Evolutionary conservation across 148 eudicot genomes (phyloP).

Genomic region (Hydrangea macrophylla): DNA sequence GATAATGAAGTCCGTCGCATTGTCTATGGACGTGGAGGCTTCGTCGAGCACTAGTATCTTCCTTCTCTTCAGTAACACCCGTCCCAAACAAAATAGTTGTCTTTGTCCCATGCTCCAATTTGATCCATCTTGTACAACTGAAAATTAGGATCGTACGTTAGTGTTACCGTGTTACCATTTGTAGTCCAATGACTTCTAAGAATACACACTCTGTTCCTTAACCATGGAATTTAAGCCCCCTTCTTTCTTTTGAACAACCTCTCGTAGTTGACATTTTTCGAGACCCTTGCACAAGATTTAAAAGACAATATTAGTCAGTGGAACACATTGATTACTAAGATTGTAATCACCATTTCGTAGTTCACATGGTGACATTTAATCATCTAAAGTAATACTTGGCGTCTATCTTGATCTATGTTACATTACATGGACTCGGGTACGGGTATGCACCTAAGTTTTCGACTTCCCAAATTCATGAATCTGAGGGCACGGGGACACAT

Average conservation of each 20-base stretch:
- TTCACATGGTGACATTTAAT: no score
- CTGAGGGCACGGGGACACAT: no score
- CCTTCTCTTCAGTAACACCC: constrained; percentile 44
- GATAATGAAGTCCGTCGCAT: constrained; percentile 44
- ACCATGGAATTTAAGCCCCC: constrained; percentile 43
- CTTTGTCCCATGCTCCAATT: constrained; percentile 74
- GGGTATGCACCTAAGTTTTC: no score
- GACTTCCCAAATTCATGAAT: no score
- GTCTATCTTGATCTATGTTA: no score
- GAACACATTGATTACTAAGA: no score
- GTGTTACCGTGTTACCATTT: not conserved
- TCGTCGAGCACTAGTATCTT: constrained; percentile 55
- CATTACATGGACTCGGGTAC: no score
- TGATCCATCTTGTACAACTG: constrained; percentile 60
- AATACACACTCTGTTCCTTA: not conserved
- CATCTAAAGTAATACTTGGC: no score
- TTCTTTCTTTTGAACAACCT: constrained; percentile 36
- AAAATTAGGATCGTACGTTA: not conserved
- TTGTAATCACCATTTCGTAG: no score
- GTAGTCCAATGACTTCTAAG: not conserved
- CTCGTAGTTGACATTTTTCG: constrained; percentile 46
- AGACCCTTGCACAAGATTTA: constrained; percentile 33
- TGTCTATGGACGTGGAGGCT: constrained; percentile 64
- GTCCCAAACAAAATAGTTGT: constrained; percentile 56
- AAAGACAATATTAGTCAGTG: not conserved